These are phyloP conservation scores for Tilletia horrida DNA, from an alignment of 1,284 basidiomycete species.

Conservation along the genomic window DNA sequence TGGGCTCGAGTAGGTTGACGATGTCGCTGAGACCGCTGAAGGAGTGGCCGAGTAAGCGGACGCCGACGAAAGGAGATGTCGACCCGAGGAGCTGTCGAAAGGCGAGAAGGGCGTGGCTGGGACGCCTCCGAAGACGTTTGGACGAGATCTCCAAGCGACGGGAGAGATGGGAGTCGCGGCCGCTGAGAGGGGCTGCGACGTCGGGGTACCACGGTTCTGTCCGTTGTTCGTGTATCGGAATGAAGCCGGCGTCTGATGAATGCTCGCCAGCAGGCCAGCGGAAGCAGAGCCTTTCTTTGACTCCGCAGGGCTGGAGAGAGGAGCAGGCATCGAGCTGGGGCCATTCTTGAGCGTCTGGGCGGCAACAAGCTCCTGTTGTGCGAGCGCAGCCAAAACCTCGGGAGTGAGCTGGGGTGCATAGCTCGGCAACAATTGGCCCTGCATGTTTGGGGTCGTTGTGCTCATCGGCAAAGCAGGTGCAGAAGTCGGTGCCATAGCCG, in stretches of 20 bases:
- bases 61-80: not conserved
- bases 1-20: constrained; percentile 14
- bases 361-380: constrained; percentile 7
- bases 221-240: not conserved
- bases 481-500: not conserved
- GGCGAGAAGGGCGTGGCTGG: constrained; percentile 4
- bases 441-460: not conserved
- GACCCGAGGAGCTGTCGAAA: not conserved
- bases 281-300: not conserved
- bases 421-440: not conserved
- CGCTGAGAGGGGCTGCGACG: not conserved
- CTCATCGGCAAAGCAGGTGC: not conserved
- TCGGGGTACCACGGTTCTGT: not conserved
- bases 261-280: not conserved
- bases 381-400: constrained; percentile 6
- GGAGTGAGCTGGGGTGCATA: constrained; percentile 1
- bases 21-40: not conserved
- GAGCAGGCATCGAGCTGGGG: not conserved
- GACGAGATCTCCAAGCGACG: not conserved
- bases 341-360: constrained; percentile 6
- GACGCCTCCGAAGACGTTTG: not conserved
- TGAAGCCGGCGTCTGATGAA: constrained; percentile 7
- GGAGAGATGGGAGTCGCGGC: constrained; percentile 11
- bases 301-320: constrained; percentile 2
- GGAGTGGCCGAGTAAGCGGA: constrained; percentile 8